Conservation (phyloP, 2,329 filamentous ascomycete species). For the Rachicladosporium sp. region DNA sequence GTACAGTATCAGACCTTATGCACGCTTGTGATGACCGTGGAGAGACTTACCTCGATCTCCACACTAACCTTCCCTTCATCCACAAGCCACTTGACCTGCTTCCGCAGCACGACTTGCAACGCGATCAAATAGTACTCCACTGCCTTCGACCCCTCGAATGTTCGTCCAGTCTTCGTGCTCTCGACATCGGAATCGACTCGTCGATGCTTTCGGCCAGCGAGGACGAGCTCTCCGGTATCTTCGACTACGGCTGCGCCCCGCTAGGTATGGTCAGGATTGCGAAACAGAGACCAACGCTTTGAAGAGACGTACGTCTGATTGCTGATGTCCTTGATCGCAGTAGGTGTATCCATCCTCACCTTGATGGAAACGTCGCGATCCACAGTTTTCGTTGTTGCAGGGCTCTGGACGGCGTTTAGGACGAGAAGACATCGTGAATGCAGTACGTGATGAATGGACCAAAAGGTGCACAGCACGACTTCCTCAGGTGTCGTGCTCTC, state of each 20-base stretch:
- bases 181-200: conserved; percentile 19
- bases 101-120: conserved; percentile 72
- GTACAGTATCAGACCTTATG: neutral
- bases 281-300: too few relatives aligned
- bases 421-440: conserved; percentile 1
- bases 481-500: too few relatives aligned
- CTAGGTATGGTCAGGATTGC: conserved; percentile 7
- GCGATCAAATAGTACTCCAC: conserved; percentile 71
- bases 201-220: conserved; percentile 17
- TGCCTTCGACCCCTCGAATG: conserved; percentile 51
- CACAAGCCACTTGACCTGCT: conserved; percentile 66
- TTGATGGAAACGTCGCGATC: conserved; percentile 55
- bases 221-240: conserved; percentile 19
- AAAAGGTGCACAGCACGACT: too few relatives aligned
- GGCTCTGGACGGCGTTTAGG: conserved; percentile 8
- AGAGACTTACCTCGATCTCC: conserved; percentile 53
- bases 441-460: too few relatives aligned
- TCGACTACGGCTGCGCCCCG: conserved; percentile 21
- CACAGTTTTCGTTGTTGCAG: conserved; percentile 42
- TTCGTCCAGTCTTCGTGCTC: conserved; percentile 13
- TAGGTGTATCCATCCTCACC: conserved; percentile 65
- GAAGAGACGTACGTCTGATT: conserved; percentile 54
- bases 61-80: conserved; percentile 50
- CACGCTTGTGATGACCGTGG: neutral
- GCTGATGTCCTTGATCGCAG: conserved; percentile 68